Percentiles rank a stretch among this genome's conserved stretches.
Conservation (phyloP, 768 basidiomycete species). For the Trametes meyenii region DNA sequence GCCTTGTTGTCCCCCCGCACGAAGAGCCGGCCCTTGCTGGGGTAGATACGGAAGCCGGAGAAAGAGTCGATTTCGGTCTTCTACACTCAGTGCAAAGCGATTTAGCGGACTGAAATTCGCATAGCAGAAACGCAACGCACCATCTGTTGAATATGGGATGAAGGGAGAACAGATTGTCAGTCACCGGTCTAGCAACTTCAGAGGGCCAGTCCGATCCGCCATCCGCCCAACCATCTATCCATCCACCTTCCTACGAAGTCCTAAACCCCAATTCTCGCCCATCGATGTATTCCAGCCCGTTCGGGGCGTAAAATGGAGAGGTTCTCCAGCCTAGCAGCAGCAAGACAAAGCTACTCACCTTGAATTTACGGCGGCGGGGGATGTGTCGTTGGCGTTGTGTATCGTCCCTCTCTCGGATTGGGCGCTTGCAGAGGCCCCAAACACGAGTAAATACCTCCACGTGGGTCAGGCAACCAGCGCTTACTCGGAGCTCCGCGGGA, state of each 20-base stretch:
- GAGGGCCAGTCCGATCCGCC: conserved; percentile 1
- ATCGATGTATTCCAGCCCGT: background rate
- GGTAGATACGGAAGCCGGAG: conserved; percentile 98
- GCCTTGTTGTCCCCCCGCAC: conserved; percentile 97
- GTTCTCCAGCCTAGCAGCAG: conserved; percentile 1
- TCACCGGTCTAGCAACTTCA: background rate
- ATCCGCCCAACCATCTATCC: conserved; percentile 9
- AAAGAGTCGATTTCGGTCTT: conserved; percentile 99
- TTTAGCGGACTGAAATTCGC: background rate
- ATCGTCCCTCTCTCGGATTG: conserved; percentile 10
- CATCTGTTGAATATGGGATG: conserved; percentile 10
- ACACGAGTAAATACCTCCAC: conserved; percentile 5
- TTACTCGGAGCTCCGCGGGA: too few relatives aligned
- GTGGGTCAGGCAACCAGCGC: background rate
- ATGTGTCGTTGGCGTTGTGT: conserved; percentile 17
- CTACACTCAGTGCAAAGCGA: conserved; percentile 41
- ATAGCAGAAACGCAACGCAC: background rate
- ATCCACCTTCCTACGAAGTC: conserved; percentile 7
- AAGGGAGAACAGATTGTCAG: background rate
- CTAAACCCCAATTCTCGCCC: background rate
- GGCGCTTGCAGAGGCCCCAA: conserved; percentile 19
- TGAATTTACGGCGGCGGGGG: conserved; percentile 22
- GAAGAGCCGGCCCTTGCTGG: conserved; percentile 93
- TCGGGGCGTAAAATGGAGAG: background rate
- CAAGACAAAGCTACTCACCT: conserved; percentile 20